These are phyloP conservation scores for Calonectria pseudoreteaudii DNA, from an alignment of 2,329 filamentous ascomycete genomes.

Conservation along the genomic window DNA sequence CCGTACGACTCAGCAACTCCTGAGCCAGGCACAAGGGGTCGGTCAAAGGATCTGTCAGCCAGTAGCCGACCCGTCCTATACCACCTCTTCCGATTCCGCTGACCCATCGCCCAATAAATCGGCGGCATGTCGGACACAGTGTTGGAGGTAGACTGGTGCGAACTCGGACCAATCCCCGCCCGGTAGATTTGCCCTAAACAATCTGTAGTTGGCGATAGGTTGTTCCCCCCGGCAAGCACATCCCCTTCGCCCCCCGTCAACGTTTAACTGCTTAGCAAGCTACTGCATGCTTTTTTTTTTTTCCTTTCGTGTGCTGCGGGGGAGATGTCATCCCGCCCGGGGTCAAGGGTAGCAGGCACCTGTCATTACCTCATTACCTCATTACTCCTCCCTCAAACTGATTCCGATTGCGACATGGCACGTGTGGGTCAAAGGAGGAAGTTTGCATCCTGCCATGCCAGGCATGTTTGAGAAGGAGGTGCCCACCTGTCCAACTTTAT, in stretches of 20 bases:
- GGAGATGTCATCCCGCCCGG: not conserved
- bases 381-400: not conserved
- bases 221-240: not conserved
- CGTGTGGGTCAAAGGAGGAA: not conserved
- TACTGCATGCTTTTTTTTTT: slow-evolving; percentile 21
- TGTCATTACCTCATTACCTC: not conserved
- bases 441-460: not conserved
- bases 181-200: slow-evolving; percentile 30
- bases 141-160: slow-evolving; percentile 15
- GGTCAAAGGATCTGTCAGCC: slow-evolving; percentile 3
- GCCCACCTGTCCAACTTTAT: not conserved
- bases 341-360: not conserved
- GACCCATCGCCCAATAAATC: slow-evolving; percentile 38
- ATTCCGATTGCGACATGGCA: slow-evolving; percentile 5
- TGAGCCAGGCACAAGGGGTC: slow-evolving; percentile 19
- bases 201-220: slow-evolving; percentile 35
- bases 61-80: slow-evolving; percentile 24
- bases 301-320: not conserved
- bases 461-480: not conserved
- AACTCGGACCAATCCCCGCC: slow-evolving; percentile 44
- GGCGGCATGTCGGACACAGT: slow-evolving; percentile 23
- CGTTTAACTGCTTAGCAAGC: slow-evolving; percentile 5
- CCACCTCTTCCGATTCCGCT: slow-evolving; percentile 37
- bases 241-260: slow-evolving; percentile 8
- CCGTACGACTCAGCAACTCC: slow-evolving; percentile 36